Evolutionary conservation across 441 rosid genomes (phyloP), one percentile per base, ranked within the genome.

Genomic region (Eruca vesicaria): DNA sequence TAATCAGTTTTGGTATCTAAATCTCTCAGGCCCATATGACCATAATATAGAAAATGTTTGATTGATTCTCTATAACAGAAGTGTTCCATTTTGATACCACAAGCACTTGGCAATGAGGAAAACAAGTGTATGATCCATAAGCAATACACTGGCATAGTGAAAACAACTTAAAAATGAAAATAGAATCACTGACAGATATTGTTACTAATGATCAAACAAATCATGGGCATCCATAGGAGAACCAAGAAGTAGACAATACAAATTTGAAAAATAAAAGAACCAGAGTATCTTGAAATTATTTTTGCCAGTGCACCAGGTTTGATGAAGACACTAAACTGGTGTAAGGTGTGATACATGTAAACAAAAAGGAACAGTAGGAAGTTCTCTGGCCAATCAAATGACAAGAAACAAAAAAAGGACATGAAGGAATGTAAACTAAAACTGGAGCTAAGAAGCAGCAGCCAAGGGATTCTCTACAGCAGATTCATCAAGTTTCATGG

Each of bases 401-500:
- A 35, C 52, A 68, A 55, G 38, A 66, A 71, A 64, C 43, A 63
- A 33, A 19, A 52, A 52, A 50, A 53, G 23, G 18, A 41, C 66
- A 55, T 31, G 52, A 60, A 28, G 74, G 43, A 78, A 35, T 15
- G 58, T 69, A 69, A 63, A 69, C 75, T 59, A 69, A 72, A 50
- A 26, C 52, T 12, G 23, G 64, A 69, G 64, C 82, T 78, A 78
- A 41, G 78, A 50, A 68, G 81, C 26, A 74, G 68, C 64, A 58
- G 72, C 75, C 79, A 78, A 38, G 3, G 69, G 73, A 64, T 48
- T 36, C 23, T 64, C 82, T 63, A 58, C 33, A 52, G 64, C 26
- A 74, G 72, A 69, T 73, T 81, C 76, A 63, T 71, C 78, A 21
- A 84, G 73, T 78, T 90, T 86, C 82, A 75, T 82, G 35, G 89